Evolutionary conservation across 495 filamentous ascomycete species (phyloP), one percentile per base, ranked within the genome.

Genomic region (Lichenothelia convexa): DNA sequence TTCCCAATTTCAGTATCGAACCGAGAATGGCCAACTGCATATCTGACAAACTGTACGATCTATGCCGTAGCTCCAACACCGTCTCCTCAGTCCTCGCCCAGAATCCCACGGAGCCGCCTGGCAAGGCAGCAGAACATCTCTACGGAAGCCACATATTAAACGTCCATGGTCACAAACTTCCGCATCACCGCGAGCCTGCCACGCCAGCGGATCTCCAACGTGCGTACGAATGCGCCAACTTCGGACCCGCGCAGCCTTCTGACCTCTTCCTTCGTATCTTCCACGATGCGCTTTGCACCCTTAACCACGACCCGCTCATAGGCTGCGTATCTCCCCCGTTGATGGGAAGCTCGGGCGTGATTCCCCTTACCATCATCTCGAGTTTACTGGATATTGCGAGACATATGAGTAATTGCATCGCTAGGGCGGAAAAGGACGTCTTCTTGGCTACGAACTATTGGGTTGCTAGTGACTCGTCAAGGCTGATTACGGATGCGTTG

Each of bases 371-470:
- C 3, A 66, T 83, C 30, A 67, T 83, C 16, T 74, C 74, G 0
- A 64, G 68, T 40, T 58, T 85, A 8, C 70, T 71, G 3, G 80
- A 86, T 46, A 71, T 83, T 31, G 66, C 65, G 36, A 64, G 76
- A 4, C 78, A 84, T 55, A 73, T 79, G 58, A 21, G 74, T 11
- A 84, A 84, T 47, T 63, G 78, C 15, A 83, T 86, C 35, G 76
- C 63, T 12, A 65, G 78, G 1, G 78, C 79, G 1, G 61, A 81
- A 49, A 67, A 62, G 30, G 80, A 86, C 48, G 68, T 86, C 1
- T 72, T 74, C 36, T 53, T 86, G 5, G 75, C 70, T 0, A 86
- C 80, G 0, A 80, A 79, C 43, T 83, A 70, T 53, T 86, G 79
- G 80, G 63, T 72, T 38, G 56, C 71, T 35, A 74, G 75, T 2